These are phyloP conservation scores for Fraxinus nigra DNA, from an alignment of 305 asterid species.

Conservation along the genomic window DNA sequence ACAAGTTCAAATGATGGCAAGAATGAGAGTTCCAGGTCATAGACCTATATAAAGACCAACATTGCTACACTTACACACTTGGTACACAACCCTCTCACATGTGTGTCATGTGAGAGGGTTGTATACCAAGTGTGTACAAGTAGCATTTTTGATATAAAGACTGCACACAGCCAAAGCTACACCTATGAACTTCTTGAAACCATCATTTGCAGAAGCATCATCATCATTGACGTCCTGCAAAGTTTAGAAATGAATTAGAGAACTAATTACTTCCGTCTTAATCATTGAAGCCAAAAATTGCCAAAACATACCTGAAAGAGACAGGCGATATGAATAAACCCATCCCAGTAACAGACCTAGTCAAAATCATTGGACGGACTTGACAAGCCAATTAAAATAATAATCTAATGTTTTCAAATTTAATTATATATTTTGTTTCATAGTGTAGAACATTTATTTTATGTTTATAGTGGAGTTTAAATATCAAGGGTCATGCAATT, in stretches of 20 bases:
- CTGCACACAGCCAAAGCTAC: not conserved
- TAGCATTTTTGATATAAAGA: too few relatives aligned
- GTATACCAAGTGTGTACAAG: too few relatives aligned
- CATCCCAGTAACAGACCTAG: not conserved
- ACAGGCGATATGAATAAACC: not conserved
- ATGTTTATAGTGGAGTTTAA: not conserved
- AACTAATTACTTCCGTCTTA: not conserved
- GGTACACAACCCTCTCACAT: too few relatives aligned
- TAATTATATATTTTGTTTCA: not conserved
- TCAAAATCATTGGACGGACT: not conserved
- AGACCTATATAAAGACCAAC: not conserved
- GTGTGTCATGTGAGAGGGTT: too few relatives aligned
- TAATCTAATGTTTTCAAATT: not conserved
- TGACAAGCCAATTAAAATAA: not conserved
- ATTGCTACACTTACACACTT: too few relatives aligned
- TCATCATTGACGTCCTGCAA: slow-evolving; percentile 17
- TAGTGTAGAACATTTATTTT: not conserved
- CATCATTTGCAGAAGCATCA: slow-evolving; percentile 10
- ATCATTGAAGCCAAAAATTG: not conserved
- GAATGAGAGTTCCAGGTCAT: not conserved
- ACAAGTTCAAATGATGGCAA: slow-evolving; percentile 8
- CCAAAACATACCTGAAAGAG: not conserved
- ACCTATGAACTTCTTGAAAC: not conserved
- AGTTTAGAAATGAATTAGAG: not conserved
- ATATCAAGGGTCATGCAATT: not conserved